These are phyloP conservation scores for Talaromyces piceae DNA, from an alignment of 2,329 filamentous ascomycete genomes.

Conservation along the genomic window DNA sequence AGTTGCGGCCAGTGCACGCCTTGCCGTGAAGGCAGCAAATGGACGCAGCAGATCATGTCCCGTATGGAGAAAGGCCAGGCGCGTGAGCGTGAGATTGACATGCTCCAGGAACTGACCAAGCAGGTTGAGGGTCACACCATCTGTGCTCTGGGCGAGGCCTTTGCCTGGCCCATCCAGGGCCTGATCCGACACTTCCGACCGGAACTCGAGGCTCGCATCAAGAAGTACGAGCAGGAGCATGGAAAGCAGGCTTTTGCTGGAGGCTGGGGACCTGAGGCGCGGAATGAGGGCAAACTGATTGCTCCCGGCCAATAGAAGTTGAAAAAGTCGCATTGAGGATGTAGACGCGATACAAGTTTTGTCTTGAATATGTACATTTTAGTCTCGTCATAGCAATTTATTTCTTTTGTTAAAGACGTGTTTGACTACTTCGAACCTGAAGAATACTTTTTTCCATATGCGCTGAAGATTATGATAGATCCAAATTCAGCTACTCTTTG, in stretches of 20 bases:
- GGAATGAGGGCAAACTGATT: slow-evolving; percentile 72
- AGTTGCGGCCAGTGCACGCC: slow-evolving; percentile 97
- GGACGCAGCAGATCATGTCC: slow-evolving; percentile 98
- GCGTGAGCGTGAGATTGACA: slow-evolving; percentile 89
- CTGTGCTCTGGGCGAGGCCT: slow-evolving; percentile 94
- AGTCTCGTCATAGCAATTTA: slow-evolving; percentile 10
- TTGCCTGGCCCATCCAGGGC: slow-evolving; percentile 97
- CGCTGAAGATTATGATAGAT: not conserved
- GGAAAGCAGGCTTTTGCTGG: slow-evolving; percentile 67
- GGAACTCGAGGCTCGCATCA: slow-evolving; percentile 86
- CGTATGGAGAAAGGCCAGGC: slow-evolving; percentile 89
- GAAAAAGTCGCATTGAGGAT: slow-evolving; percentile 6
- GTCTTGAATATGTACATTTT: slow-evolving; percentile 11
- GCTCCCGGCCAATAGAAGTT: slow-evolving; percentile 77
- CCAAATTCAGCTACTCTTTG: not conserved
- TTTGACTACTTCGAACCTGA: not conserved
- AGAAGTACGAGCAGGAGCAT: slow-evolving; percentile 64
- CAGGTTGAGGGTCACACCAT: slow-evolving; percentile 99
- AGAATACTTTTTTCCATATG: not conserved
- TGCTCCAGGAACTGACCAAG: slow-evolving; percentile 98
- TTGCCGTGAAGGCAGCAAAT: slow-evolving; percentile 98
- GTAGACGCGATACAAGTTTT: slow-evolving; percentile 10
- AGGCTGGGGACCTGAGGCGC: slow-evolving; percentile 73
- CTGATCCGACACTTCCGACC: slow-evolving; percentile 97
- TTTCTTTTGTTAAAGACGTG: slow-evolving; percentile 1